Evolutionary conservation across 768 basidiomycete species (phyloP).

Genomic region (Termitomyces titanicus): DNA sequence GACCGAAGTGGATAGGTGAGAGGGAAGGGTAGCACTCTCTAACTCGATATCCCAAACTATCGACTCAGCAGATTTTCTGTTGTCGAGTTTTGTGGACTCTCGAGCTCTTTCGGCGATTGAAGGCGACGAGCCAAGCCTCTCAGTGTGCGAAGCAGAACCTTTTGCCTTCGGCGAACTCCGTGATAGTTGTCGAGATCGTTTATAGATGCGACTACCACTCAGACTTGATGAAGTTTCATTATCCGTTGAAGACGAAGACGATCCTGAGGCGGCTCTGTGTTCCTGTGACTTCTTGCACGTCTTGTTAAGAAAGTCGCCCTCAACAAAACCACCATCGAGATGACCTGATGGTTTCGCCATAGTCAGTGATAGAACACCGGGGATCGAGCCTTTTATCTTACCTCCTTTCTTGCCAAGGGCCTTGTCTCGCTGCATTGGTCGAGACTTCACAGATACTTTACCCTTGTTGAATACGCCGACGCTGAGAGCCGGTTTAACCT

Average conservation of each 20-base stretch:
- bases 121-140: too few relatives aligned
- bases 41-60: constrained; percentile 56
- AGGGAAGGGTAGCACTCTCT: constrained; percentile 26
- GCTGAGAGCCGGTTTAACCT: constrained; percentile 42
- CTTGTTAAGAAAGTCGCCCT: constrained; percentile 9
- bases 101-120: neutral
- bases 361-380: neutral
- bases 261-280: neutral
- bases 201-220: neutral
- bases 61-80: constrained; percentile 26
- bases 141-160: too few relatives aligned
- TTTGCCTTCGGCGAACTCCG: neutral
- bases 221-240: neutral
- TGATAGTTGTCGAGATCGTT: neutral
- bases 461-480: constrained; percentile 65
- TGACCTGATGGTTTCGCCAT: neutral
- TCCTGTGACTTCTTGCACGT: neutral
- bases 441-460: constrained; percentile 49
- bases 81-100: neutral
- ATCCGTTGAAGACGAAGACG: neutral
- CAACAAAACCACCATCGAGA: neutral
- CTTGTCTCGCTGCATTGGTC: constrained; percentile 12
- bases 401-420: constrained; percentile 23
- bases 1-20: neutral
- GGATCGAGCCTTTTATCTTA: constrained; percentile 2